Conservation (phyloP, 2,329 filamentous ascomycete species). For the Phaeophleospora eucalypticola region DNA sequence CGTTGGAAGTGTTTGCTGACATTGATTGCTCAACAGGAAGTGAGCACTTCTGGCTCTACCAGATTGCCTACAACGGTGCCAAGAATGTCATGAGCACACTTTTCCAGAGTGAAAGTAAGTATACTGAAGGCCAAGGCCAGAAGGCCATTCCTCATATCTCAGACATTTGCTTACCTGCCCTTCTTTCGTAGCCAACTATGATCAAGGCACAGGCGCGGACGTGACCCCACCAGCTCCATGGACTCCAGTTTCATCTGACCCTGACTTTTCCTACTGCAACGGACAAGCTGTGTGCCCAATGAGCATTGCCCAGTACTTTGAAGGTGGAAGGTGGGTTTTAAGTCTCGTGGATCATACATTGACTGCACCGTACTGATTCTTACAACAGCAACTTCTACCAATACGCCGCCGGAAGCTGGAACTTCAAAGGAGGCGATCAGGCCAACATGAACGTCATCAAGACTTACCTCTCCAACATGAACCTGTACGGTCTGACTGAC, state of each 20-base stretch:
- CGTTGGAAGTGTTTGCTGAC: no score
- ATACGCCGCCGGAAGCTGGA: slow-evolving; percentile 37
- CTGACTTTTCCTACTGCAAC: slow-evolving; percentile 24
- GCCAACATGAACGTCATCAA: slow-evolving; percentile 12
- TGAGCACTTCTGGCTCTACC: slow-evolving; percentile 50
- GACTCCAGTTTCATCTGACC: slow-evolving; percentile 26
- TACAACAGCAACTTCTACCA: slow-evolving; percentile 33
- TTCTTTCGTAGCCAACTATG: slow-evolving; percentile 52
- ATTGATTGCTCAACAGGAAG: no score
- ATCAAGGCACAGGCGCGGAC: slow-evolving; percentile 6
- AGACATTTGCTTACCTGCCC: no score
- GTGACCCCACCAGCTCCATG: slow-evolving; percentile 35
- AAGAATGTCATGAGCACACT: slow-evolving; percentile 47
- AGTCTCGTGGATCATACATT: no score
- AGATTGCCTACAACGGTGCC: slow-evolving; percentile 46
- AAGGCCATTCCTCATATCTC: no score
- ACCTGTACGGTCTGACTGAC: slow-evolving; percentile 11
- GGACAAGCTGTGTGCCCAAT: slow-evolving; percentile 29
- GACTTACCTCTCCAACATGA: slow-evolving; percentile 3
- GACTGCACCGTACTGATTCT: no score
- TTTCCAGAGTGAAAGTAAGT: no score
- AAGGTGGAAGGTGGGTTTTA: no score
- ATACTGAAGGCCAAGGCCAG: no score
- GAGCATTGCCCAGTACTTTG: slow-evolving; percentile 12
- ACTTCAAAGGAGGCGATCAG: slow-evolving; percentile 27